phyloP scores from a whole-genome alignment of 257 asterid genomes.

The Buddleja alternifolia region DNA sequence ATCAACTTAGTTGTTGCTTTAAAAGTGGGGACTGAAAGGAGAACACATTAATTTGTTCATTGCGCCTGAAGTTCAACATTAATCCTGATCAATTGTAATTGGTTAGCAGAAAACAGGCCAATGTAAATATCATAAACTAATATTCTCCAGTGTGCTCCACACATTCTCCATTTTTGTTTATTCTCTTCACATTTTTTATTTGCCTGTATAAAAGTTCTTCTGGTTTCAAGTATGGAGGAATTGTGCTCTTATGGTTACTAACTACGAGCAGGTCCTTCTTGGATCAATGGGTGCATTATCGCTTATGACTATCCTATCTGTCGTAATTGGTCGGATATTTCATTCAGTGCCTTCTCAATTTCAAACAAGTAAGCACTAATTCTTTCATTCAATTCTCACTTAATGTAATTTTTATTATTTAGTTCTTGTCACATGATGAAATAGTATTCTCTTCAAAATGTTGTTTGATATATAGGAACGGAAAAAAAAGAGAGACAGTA shows the following conservation, averaged over 20 bases:
- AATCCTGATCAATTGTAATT: neutral
- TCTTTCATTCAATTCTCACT: constrained; percentile 15
- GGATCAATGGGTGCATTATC: constrained; percentile 98
- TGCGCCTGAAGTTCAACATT: neutral
- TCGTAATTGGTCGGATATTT: constrained; percentile 82
- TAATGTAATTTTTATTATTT: neutral
- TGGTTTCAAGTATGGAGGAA: neutral
- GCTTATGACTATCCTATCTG: constrained; percentile 88
- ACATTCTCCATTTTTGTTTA: neutral
- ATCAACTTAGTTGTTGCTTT: neutral
- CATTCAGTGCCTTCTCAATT: constrained; percentile 96
- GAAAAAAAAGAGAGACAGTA: neutral
- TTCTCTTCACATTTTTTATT: neutral
- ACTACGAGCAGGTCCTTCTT: constrained; percentile 73
- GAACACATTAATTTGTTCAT: neutral
- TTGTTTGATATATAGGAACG: too few species aligned
- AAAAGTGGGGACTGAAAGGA: neutral
- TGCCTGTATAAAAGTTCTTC: neutral
- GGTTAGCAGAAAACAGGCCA: too few species aligned
- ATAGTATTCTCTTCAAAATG: too few species aligned
- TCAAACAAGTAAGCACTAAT: constrained; percentile 82
- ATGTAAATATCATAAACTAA: too few species aligned
- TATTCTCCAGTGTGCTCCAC: neutral
- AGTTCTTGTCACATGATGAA: neutral
- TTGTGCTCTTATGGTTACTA: constrained; percentile 24